phyloP scores from a whole-genome alignment of 805 yeast species.

The Soucietia sequanensis region DNA sequence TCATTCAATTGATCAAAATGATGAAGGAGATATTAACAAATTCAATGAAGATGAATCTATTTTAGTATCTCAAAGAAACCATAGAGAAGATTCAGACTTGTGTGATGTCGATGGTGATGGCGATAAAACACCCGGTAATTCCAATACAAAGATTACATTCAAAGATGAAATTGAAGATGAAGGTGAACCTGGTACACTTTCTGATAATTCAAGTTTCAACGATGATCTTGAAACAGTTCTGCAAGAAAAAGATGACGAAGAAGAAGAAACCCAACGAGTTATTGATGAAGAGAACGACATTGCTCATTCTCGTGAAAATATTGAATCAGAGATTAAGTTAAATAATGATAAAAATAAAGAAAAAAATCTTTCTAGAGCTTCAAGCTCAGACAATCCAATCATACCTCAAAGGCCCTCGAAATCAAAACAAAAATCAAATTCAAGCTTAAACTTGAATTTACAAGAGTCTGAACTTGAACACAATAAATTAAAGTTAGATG shows the following conservation, averaged over 20 bases:
- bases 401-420: conserved; percentile 9
- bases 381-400: conserved; percentile 5
- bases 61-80: too few relatives aligned
- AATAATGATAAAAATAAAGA: not conserved
- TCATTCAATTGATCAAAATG: too few relatives aligned
- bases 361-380: too few relatives aligned
- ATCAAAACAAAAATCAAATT: too few relatives aligned
- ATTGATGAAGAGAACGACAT: too few relatives aligned
- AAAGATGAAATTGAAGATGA: conserved; percentile 23
- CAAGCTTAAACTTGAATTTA: too few relatives aligned
- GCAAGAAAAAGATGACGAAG: too few relatives aligned
- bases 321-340: not conserved
- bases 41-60: too few relatives aligned
- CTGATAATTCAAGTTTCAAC: conserved; percentile 23
- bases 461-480: not conserved
- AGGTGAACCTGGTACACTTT: conserved; percentile 5
- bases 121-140: conserved; percentile 32
- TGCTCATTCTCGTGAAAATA: not conserved
- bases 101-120: conserved; percentile 19
- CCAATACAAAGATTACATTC: conserved; percentile 26
- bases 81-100: not conserved
- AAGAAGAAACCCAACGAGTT: too few relatives aligned
- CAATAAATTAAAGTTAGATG: too few relatives aligned
- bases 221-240: conserved; percentile 33
- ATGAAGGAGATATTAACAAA: too few relatives aligned